These are phyloP conservation scores for Rickenella mellea DNA, from an alignment of 768 basidiomycete genomes.

Conservation along the genomic window DNA sequence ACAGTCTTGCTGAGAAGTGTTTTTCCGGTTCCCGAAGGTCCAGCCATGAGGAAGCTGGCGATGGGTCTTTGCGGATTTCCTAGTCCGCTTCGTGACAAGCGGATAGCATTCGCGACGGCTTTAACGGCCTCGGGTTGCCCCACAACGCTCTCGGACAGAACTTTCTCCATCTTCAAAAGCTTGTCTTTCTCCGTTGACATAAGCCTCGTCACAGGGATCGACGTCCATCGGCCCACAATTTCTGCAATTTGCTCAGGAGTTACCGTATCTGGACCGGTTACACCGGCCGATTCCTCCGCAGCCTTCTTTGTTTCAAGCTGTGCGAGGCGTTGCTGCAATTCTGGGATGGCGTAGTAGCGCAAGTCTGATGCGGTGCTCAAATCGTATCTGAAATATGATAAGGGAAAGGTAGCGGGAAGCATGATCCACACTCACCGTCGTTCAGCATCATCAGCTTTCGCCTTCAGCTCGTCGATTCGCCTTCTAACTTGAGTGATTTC, in stretches of 20 bases:
- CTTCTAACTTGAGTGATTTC: conserved; percentile 68
- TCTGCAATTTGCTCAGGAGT: conserved; percentile 88
- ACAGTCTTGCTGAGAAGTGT: conserved; percentile 86
- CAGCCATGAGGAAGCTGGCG: conserved; percentile 87
- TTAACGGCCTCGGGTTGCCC: conserved; percentile 89
- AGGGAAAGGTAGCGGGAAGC: conserved; percentile 8
- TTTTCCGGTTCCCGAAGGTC: conserved; percentile 89
- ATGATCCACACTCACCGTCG: conserved; percentile 44
- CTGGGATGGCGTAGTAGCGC: conserved; percentile 87
- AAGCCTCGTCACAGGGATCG: conserved; percentile 80
- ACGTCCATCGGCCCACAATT: conserved; percentile 90
- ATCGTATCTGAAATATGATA: conserved; percentile 40
- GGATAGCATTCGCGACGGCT: conserved; percentile 88
- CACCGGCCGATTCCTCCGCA: conserved; percentile 50
- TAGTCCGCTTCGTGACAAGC: conserved; percentile 90
- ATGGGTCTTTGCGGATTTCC: conserved; percentile 80
- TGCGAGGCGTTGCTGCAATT: conserved; percentile 66
- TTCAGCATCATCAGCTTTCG: conserved; percentile 91
- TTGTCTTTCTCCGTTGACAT: conserved; percentile 91
- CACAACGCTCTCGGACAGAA: conserved; percentile 67
- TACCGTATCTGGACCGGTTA: conserved; percentile 53
- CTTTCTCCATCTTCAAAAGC: conserved; percentile 77
- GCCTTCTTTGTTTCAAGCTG: conserved; percentile 65
- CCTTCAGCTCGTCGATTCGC: conserved; percentile 84
- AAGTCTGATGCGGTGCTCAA: conserved; percentile 78